Base-by-base conservation (phyloP, 2,329 filamentous ascomycete species). In the Apiospora marii region DNA sequence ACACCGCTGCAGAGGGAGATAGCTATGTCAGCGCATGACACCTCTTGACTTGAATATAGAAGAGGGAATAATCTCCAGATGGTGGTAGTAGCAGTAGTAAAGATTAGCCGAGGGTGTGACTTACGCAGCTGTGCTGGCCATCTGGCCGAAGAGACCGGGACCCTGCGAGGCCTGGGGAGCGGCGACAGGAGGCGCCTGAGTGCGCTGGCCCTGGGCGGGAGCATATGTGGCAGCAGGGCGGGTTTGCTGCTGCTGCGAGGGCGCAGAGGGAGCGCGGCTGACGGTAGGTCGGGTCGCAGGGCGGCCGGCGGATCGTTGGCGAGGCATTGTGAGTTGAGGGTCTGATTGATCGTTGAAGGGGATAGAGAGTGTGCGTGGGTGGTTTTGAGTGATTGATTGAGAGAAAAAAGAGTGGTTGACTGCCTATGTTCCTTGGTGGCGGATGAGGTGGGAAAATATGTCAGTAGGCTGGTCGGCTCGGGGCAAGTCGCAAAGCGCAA, bases 101-200 rank as follows among this genome's bases (percentile, higher is more conserved):
- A 22, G n/a, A 49, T 2, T n/a, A 41, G 3, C 19, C 51, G 14
- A 41, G 67, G 68, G 43, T 30, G 64, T n/a, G 16, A 92, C 95
- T 87, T 92, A 98, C 96, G 96, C 96, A 83, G 96, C 96, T 72
- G 96, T 99, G 82, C 92, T 95, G 77, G 96, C 96, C 93, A 99
- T 98, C 88, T 98, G 94, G 73, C 94, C 96, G 78, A 99, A 94
- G 14, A 99, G 88, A 75, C 96, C 96, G 6, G 94, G 92, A 41
- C 95, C 94, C 76, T 92, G 88, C 71, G 90, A 89, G 72, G 86
- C 83, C 68, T 87, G 84, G 74, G 87, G 83, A 67, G 87, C 82
- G 41, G 13, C 67, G 70, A 84, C 80, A 37, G 85, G 83, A 68
- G 84, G 84, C 70, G 84, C 82, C 73, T 87, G 87, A 10, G 37